A percentile compares a stretch with the other conserved stretches of the same genome.
phyloP scores from a whole-genome alignment of 306 rosid genomes.

The Vigna nakashimae region DNA sequence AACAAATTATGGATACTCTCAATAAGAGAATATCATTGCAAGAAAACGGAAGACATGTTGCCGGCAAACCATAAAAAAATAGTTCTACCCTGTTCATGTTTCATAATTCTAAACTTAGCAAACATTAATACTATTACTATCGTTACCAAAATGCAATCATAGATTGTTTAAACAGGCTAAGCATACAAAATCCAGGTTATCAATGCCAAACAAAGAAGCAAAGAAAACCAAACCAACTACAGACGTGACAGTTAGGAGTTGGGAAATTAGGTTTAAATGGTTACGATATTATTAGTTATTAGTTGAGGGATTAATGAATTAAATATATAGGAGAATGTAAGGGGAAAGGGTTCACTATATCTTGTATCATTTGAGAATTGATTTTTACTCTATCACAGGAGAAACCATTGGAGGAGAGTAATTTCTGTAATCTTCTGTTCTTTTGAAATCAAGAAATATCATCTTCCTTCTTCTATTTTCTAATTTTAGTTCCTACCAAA shows the following conservation, averaged over 20 bases:
- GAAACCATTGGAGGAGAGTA: neutral
- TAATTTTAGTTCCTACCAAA: neutral
- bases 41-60: constrained; percentile 10
- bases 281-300: neutral
- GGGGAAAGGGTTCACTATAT: neutral
- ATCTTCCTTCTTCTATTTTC: neutral
- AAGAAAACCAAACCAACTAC: neutral
- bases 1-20: constrained; percentile 9
- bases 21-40: neutral
- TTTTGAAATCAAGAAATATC: neutral
- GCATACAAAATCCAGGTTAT: neutral
- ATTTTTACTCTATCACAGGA: neutral
- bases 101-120: constrained; percentile 20
- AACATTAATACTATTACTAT: neutral
- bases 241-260: neutral
- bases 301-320: neutral
- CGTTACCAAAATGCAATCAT: neutral
- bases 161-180: constrained; percentile 2
- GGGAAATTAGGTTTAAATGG: neutral
- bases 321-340: neutral
- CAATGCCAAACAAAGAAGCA: constrained; percentile 2
- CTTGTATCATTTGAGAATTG: neutral
- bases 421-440: neutral
- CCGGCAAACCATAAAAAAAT: neutral
- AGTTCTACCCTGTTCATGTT: neutral